These are phyloP conservation scores for Coelastrella sp. DNA, from an alignment of 139 green algal genomes.

Conservation along the genomic window DNA sequence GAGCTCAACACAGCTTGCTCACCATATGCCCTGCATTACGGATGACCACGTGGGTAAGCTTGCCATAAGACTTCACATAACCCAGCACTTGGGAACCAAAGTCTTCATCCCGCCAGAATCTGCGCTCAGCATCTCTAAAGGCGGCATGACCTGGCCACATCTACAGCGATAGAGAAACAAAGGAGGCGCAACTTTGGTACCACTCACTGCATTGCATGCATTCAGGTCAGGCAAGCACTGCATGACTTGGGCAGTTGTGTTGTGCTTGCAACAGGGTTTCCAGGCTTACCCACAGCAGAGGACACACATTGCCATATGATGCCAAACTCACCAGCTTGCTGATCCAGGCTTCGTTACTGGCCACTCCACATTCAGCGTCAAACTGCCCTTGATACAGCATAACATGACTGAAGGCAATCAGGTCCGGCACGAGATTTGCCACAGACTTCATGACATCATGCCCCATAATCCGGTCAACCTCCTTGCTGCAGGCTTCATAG, in stretches of 20 bases:
- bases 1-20: neutral
- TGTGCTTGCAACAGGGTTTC: too few species aligned
- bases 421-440: constrained; percentile 57
- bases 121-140: constrained; percentile 38
- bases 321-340: constrained; percentile 46
- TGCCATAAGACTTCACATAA: constrained; percentile 40
- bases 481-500: constrained; percentile 32
- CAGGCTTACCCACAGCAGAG: too few species aligned
- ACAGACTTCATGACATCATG: constrained; percentile 69
- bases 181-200: neutral
- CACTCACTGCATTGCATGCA: too few species aligned
- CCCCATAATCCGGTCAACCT: constrained; percentile 58
- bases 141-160: constrained; percentile 47
- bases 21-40: constrained; percentile 71
- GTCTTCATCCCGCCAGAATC: constrained; percentile 39
- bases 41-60: constrained; percentile 57
- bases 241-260: too few species aligned
- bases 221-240: too few species aligned
- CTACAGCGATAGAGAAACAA: neutral
- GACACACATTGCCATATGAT: neutral
- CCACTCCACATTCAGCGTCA: constrained; percentile 70
- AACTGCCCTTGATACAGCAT: constrained; percentile 68
- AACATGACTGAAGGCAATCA: constrained; percentile 54
- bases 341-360: constrained; percentile 69
- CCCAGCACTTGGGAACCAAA: constrained; percentile 28